These are phyloP conservation scores for Limonium bicolor DNA, from an alignment of 148 eudicot genomes.

Conservation along the genomic window DNA sequence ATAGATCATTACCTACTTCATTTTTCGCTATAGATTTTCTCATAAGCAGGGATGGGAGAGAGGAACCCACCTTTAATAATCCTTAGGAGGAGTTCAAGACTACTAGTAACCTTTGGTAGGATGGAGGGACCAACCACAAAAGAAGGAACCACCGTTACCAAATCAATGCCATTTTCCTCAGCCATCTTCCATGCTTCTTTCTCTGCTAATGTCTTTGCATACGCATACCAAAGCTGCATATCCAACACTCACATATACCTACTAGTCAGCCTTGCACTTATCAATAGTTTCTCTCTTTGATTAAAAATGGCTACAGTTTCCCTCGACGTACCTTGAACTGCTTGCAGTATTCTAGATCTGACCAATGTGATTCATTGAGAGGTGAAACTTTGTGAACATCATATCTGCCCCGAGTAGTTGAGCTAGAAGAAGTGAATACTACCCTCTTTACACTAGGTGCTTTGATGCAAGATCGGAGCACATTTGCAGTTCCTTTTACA, in stretches of 20 bases:
- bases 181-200: conserved; percentile 69
- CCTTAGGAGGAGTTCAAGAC: conserved; percentile 34
- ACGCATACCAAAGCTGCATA: conserved; percentile 79
- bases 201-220: conserved; percentile 81
- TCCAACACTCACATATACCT: not conserved
- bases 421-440: conserved; percentile 80
- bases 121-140: conserved; percentile 67
- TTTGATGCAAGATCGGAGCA: conserved; percentile 46
- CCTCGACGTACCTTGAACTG: conserved; percentile 40
- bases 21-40: too few relatives aligned
- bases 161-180: conserved; percentile 45
- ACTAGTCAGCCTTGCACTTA: not conserved
- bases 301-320: not conserved
- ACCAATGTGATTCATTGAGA: conserved; percentile 86
- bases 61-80: conserved; percentile 53
- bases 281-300: not conserved
- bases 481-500: conserved; percentile 64
- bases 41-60: not conserved
- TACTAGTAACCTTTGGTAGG: conserved; percentile 73
- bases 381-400: conserved; percentile 37
- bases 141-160: conserved; percentile 79
- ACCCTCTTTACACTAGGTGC: conserved; percentile 54
- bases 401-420: conserved; percentile 53
- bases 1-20: too few relatives aligned
- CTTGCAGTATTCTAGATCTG: conserved; percentile 67